Evolutionary conservation across 2,329 filamentous ascomycete species (phyloP).

Genomic region (Rhynchosporium secalis): DNA sequence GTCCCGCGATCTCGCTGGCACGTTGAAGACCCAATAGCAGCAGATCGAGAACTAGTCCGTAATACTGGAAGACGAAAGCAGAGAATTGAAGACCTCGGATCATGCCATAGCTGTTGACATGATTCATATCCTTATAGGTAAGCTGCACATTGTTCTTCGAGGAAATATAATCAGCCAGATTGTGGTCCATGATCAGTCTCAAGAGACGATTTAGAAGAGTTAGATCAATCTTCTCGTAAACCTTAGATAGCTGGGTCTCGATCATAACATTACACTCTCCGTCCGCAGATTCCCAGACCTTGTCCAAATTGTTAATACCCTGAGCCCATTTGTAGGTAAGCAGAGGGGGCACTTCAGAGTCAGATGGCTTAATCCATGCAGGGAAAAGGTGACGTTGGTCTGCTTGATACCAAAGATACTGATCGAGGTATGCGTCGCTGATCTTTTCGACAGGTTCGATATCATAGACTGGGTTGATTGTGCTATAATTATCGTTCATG

Average conservation of each 20-base stretch:
- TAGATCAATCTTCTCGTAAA: conserved; percentile 98
- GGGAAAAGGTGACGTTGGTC: conserved; percentile 97
- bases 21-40: conserved; percentile 89
- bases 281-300: conserved; percentile 90
- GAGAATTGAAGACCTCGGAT: conserved; percentile 98
- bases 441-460: conserved; percentile 99
- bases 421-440: conserved; percentile 96
- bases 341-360: conserved; percentile 93
- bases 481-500: conserved; percentile 99
- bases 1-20: conserved; percentile 96
- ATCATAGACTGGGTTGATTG: conserved; percentile 98
- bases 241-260: conserved; percentile 97
- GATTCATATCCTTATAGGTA: conserved; percentile 99
- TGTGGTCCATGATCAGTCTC: conserved; percentile 98
- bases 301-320: conserved; percentile 95
- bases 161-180: conserved; percentile 97
- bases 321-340: conserved; percentile 99
- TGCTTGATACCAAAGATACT: conserved; percentile 99
- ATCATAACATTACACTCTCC: conserved; percentile 99
- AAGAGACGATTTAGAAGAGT: conserved; percentile 92
- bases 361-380: conserved; percentile 98
- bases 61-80: conserved; percentile 98
- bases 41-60: conserved; percentile 91
- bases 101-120: conserved; percentile 98
- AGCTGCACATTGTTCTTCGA: conserved; percentile 99